phyloP scores from a whole-genome alignment of 768 basidiomycete species.

The Atractiella rhizophila region DNA sequence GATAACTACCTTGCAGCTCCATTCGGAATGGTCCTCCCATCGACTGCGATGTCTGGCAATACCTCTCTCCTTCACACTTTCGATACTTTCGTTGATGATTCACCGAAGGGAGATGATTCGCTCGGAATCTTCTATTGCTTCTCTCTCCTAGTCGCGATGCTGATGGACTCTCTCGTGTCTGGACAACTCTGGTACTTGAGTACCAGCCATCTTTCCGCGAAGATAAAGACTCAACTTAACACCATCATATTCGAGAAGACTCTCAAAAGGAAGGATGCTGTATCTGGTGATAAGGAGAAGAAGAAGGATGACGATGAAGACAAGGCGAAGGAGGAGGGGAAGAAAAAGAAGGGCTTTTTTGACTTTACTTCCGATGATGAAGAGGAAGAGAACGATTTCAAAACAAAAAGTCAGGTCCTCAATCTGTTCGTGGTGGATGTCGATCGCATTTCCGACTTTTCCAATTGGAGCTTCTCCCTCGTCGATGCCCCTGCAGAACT shows the following conservation, averaged over 20 bases:
- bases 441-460: conserved; percentile 13
- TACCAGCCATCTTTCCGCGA: conserved; percentile 10
- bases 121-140: conserved; percentile 10
- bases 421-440: conserved; percentile 14
- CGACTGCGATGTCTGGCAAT: too few relatives aligned
- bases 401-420: conserved; percentile 9
- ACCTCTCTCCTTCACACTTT: too few relatives aligned
- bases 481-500: conserved; percentile 9
- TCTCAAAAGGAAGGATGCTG: conserved; percentile 1
- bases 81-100: too few relatives aligned
- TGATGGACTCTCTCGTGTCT: conserved; percentile 9
- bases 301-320: background rate
- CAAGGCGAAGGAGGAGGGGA: background rate
- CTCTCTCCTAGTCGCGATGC: conserved; percentile 8
- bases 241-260: conserved; percentile 17
- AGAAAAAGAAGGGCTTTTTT: background rate
- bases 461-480: conserved; percentile 11
- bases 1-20: too few relatives aligned
- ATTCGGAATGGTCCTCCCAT: too few relatives aligned
- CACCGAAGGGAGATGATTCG: background rate
- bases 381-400: conserved; percentile 2
- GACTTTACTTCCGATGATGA: background rate
- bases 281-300: background rate
- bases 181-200: conserved; percentile 12
- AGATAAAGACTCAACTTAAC: conserved; percentile 16